Base-by-base conservation (phyloP, 140 eudicot species). In the Flaveria floridana region DNA sequence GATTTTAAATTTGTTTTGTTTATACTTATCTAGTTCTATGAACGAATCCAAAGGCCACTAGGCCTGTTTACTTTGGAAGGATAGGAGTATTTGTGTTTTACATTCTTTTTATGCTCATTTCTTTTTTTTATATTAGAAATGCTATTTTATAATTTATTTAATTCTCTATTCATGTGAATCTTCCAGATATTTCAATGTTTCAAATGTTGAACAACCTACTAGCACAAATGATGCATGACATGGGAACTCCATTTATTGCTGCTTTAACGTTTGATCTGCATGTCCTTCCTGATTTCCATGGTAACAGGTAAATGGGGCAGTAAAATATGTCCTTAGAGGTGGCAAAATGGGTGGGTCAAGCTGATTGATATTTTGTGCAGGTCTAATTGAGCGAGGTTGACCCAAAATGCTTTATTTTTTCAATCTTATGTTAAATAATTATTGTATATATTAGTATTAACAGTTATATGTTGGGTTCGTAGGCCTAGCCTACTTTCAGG, bases 201-300 rank as follows among this genome's bases (percentile, higher is more conserved):
- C 88, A 83, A 75, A 84, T 94, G 75, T 67, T 94, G 86, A 94
- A 94, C 80, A 77, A 86, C 76, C 87, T 82, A 73, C 81, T 94
- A 71, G 88, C 88, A 76, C 59, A 84, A 15, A 81, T 84, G 83
- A 81, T 57, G 85, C 77, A 65, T 72, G 97, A 84, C 72, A 39
- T 1, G 67, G 87, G 81, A 12, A 71, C 85, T 77, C 95, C 92
- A 39, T 90, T 94, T 82, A 66, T 90, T 34, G 91, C 99, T 70
- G 85, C 97, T 77, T 84, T 94, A 85, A 94, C 99, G 5, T 71
- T 75, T 52, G 95, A 94, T 76, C 78, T 90, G n/a, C 99, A 94
- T 41, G 76, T 94, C 50, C 96, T 94, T 78, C 99, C 99, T 42
- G 99, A 94, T 65, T 94, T 94, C 77, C 99, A 94, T 75, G 99